Evolutionary conservation across 208 protist genomes (phyloP).

Genomic region (Trypanosoma avium): DNA sequence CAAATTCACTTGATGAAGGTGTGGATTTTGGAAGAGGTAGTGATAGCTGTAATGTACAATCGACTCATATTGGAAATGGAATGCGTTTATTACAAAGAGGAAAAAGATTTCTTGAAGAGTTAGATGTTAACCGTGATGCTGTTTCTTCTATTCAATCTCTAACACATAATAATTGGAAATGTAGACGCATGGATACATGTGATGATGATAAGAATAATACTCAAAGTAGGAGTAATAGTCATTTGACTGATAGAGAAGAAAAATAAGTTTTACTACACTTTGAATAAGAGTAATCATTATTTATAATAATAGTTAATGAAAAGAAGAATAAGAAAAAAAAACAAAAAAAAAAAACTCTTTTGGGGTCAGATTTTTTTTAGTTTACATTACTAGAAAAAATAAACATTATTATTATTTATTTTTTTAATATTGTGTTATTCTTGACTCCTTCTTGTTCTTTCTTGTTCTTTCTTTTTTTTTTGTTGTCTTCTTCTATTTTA

Average conservation of each 20-base stretch:
- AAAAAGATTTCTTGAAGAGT: constrained; percentile 74
- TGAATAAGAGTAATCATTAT: not conserved
- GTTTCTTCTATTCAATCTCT: not conserved
- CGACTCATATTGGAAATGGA: not conserved
- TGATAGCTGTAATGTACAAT: not conserved
- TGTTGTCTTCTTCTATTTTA: not conserved
- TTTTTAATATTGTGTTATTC: too few species aligned
- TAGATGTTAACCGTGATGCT: constrained; percentile 31
- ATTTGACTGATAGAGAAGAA: too few species aligned
- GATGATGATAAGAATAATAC: not conserved
- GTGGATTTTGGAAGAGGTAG: not conserved
- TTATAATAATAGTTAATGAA: not conserved
- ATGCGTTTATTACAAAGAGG: constrained; percentile 51
- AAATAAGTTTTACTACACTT: too few species aligned
- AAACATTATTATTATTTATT: too few species aligned
- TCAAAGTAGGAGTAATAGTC: not conserved
- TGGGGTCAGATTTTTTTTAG: too few species aligned
- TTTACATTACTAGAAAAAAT: too few species aligned
- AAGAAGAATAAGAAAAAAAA: not conserved
- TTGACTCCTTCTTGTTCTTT: too few species aligned
- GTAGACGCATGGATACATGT: constrained; percentile 15
- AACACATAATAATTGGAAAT: constrained; percentile 15
- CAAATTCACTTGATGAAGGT: constrained; percentile 39
- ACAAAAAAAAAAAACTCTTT: not conserved
- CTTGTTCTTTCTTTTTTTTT: not conserved